Conservation (phyloP, 2,329 filamentous ascomycete species). For the Neonectria neomacrospora region DNA sequence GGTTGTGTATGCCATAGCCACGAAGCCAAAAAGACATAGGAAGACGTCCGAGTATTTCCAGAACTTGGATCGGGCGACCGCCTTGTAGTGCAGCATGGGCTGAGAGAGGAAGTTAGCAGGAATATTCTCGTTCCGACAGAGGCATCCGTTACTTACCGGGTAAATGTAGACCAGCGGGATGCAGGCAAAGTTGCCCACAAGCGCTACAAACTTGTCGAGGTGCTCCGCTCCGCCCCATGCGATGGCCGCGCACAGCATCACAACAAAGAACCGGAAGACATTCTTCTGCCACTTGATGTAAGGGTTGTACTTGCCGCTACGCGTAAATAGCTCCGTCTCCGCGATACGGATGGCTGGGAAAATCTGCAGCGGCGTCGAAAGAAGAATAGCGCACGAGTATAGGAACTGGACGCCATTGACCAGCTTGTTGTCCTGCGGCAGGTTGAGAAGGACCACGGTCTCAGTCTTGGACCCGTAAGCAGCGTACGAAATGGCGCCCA, state of each 20-base stretch:
- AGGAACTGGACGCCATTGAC: slow-evolving; percentile 97
- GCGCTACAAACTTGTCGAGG: slow-evolving; percentile 95
- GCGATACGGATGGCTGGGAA: slow-evolving; percentile 98
- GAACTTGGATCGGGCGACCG: slow-evolving; percentile 74
- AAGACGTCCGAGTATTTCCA: slow-evolving; percentile 78
- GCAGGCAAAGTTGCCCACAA: slow-evolving; percentile 97
- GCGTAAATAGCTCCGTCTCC: slow-evolving; percentile 92
- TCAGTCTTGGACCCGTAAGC: slow-evolving; percentile 95
- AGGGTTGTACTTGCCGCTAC: slow-evolving; percentile 96
- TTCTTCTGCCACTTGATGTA: slow-evolving; percentile 99
- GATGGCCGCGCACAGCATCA: slow-evolving; percentile 84
- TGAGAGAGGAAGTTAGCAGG: slow-evolving; percentile 56
- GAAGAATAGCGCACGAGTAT: slow-evolving; percentile 96
- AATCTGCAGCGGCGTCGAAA: slow-evolving; percentile 95
- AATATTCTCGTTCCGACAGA: not conserved
- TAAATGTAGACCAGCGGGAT: slow-evolving; percentile 98
- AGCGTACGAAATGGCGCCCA: slow-evolving; percentile 94
- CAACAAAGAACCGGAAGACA: slow-evolving; percentile 91
- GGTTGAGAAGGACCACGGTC: slow-evolving; percentile 94
- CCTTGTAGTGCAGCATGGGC: slow-evolving; percentile 90
- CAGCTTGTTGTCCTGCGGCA: slow-evolving; percentile 93
- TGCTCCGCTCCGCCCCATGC: slow-evolving; percentile 94
- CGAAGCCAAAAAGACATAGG: slow-evolving; percentile 82
- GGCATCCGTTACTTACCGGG: slow-evolving; percentile 74
- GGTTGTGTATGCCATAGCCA: slow-evolving; percentile 94